Evolutionary conservation across 2,329 filamentous ascomycete genomes (phyloP), one percentile per base, ranked within the genome.

Genomic region (Stagonosporopsis rhizophila): DNA sequence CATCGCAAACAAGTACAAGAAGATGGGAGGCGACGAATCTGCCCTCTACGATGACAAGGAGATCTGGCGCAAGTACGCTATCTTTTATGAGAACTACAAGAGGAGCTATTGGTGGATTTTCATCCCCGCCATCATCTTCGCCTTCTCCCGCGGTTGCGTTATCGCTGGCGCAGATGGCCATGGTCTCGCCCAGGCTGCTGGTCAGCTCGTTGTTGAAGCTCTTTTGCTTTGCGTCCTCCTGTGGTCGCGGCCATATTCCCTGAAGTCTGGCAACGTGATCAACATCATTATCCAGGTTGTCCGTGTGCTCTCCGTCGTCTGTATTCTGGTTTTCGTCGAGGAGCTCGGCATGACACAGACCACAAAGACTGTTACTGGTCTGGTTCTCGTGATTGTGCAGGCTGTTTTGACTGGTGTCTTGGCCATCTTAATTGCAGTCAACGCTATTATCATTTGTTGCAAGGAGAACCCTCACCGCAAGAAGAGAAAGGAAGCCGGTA

Each of bases 21-120:
- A 87, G 69, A 70, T 81, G 27, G 88, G 96, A 64, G 94, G 94
- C 54, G 89, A 93, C 71, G 77, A 84, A 0, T 82, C 83, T 15
- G 85, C 81, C 12, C 83, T 99, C 8, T 98, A 92, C 76, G 90
- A 97, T 58, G 85, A 98, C 78, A 96, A 95, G 81, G 85, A 89
- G 56, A 88, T 89, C 37, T 97, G 95, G 93, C 84, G 91, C 75
- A 96, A 95, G 80, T 99, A 99, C 83, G 95, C 91, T 69, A 83
- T 97, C 60, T 98, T 99, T 80, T 99, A 99, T 81, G 95, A 98
- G 70, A 89, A 89, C 67, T 98, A 96, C 83, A 92, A 92, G 80
- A 92, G 90, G 77, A 87, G 88, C 67, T 96, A 94, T 81, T 99
- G 95, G 95, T 98, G 94, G 94, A 79, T 97, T 22, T 98, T 99